A percentile compares a stretch with the other conserved stretches of the same genome.
Evolutionary conservation across 2,329 filamentous ascomycete genomes (phyloP).

Genomic region (Amesomyces nigricolor): DNA sequence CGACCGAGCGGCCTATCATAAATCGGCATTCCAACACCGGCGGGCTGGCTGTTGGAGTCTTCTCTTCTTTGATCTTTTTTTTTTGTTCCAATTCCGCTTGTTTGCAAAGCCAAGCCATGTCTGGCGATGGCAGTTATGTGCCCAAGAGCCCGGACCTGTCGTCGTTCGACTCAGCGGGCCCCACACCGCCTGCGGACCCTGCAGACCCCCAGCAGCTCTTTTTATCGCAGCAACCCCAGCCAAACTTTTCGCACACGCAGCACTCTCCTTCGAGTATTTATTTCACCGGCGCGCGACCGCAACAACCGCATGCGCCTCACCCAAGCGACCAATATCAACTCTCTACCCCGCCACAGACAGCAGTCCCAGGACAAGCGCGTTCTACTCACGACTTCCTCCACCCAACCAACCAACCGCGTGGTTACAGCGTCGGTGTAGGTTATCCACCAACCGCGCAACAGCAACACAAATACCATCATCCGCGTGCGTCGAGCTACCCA

Average conservation of each 20-base stretch:
- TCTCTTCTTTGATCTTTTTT: constrained; percentile 11
- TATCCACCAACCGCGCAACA: constrained; percentile 12
- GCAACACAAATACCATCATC: constrained; percentile 16
- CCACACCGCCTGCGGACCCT: constrained; percentile 26
- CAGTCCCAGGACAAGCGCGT: constrained; percentile 6
- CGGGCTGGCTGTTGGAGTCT: constrained; percentile 1
- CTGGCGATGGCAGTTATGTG: constrained; percentile 47
- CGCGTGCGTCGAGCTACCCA: constrained; percentile 9
- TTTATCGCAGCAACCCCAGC: constrained; percentile 30
- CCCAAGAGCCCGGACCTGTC: constrained; percentile 56
- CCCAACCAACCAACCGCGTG: not conserved
- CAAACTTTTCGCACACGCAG: constrained; percentile 27
- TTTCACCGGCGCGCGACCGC: constrained; percentile 17
- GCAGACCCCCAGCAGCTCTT: constrained; percentile 32
- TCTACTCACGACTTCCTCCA: constrained; percentile 2
- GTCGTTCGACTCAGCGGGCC: constrained; percentile 43
- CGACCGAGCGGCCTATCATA: constrained; percentile 16
- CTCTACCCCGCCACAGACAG: constrained; percentile 20
- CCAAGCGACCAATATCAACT: constrained; percentile 26
- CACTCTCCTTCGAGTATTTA: constrained; percentile 15
- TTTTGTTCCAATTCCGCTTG: constrained; percentile 5
- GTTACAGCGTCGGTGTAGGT: constrained; percentile 3
- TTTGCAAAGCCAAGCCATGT: constrained; percentile 36
- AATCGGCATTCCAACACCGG: constrained; percentile 3
- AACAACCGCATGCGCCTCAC: constrained; percentile 22